A percentile compares a stretch with the other conserved stretches of the same genome.
Conservation (phyloP, 345 rosid genomes). For the Murraya koenigii region DNA sequence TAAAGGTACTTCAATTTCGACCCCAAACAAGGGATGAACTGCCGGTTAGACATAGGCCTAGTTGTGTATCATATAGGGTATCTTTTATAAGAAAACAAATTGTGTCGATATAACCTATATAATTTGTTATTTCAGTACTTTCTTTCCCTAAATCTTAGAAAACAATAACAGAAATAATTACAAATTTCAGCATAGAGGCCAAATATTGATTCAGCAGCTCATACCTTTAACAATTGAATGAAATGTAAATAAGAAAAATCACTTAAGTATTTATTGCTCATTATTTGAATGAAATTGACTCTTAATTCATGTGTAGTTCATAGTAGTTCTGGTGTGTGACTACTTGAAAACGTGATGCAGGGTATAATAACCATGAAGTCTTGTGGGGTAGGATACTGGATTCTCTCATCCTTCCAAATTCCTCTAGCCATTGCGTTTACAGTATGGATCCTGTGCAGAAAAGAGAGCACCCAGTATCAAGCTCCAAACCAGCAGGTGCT, state of each 20-base stretch:
- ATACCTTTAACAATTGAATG: neutral
- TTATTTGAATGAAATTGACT: neutral
- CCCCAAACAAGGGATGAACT: neutral
- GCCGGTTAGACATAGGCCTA: neutral
- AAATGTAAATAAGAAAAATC: neutral
- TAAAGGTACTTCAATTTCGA: conserved; percentile 12
- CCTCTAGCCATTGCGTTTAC: conserved; percentile 77
- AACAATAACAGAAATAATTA: neutral
- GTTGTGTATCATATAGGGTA: neutral
- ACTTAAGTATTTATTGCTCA: neutral
- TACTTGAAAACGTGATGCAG: conserved; percentile 27
- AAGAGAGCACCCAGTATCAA: conserved; percentile 29
- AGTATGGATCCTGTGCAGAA: conserved; percentile 49
- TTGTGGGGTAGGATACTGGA: conserved; percentile 72
- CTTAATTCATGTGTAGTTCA: neutral
- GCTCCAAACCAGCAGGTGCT: conserved; percentile 35
- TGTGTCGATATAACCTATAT: neutral
- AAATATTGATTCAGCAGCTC: neutral
- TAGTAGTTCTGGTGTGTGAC: neutral
- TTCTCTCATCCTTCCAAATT: conserved; percentile 62
- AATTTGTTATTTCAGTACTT: neutral
- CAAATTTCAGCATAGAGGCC: neutral
- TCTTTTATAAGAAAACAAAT: neutral
- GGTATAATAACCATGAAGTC: conserved; percentile 57
- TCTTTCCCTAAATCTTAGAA: neutral